These are phyloP conservation scores for Isoetes taiwanensis DNA, from an alignment of 75 land plant genomes.

Conservation along the genomic window DNA sequence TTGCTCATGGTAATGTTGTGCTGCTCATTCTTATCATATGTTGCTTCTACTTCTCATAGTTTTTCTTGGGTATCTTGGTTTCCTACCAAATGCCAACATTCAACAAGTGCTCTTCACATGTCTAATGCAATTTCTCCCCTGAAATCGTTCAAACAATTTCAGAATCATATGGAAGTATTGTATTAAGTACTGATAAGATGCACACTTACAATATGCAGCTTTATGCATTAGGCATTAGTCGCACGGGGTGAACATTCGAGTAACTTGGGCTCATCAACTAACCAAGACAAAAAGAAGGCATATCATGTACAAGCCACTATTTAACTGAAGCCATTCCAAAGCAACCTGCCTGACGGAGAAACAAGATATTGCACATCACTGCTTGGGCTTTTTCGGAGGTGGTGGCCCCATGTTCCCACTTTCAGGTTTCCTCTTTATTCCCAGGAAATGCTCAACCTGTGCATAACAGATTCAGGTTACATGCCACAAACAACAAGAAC, in stretches of 20 bases:
- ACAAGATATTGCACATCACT: not conserved
- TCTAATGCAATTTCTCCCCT: no score
- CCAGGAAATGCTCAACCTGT: constrained; percentile 87
- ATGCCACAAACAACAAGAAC: not conserved
- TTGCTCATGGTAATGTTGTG: no score
- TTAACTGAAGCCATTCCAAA: not conserved
- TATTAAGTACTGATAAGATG: not conserved
- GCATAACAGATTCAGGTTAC: not conserved
- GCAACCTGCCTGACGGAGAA: not conserved
- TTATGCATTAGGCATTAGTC: no score
- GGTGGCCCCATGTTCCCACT: constrained; percentile 38
- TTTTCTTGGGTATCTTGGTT: no score
- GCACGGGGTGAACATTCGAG: no score
- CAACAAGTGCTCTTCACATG: no score
- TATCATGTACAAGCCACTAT: not conserved
- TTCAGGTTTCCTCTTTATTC: constrained; percentile 65
- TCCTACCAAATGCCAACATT: no score
- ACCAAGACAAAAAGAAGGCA: no score
- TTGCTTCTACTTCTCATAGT: no score
- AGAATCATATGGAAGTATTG: not conserved
- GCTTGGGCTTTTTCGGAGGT: constrained; percentile 54
- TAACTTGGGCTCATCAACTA: no score
- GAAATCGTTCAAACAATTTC: no score
- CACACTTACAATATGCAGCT: not conserved
- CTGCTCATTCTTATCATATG: no score